phyloP scores from a whole-genome alignment of 108 stramenopile genomes.

The Chaetoceros muelleri region DNA sequence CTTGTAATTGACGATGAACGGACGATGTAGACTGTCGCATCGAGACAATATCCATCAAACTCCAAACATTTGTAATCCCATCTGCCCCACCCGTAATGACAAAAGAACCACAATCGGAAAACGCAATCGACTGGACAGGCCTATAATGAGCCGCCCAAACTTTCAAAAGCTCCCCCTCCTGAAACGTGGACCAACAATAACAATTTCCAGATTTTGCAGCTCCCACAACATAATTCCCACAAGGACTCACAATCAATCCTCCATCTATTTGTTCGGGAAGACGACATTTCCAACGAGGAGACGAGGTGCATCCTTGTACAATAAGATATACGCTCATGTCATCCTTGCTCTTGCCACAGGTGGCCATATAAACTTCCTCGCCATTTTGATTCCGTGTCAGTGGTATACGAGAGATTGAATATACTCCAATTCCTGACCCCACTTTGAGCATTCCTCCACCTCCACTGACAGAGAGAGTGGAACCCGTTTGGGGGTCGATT shows the following conservation, averaged over 20 bases:
- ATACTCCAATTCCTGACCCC: neutral
- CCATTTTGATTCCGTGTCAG: neutral
- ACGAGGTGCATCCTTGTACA: neutral
- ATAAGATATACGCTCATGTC: neutral
- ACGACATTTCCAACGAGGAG: conserved; percentile 52
- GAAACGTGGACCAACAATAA: conserved; percentile 43
- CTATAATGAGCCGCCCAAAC: conserved; percentile 72
- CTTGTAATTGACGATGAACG: neutral
- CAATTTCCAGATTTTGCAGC: conserved; percentile 47
- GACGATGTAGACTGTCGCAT: neutral
- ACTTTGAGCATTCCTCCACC: neutral
- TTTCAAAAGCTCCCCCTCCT: conserved; percentile 42
- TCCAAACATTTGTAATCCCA: conserved; percentile 70
- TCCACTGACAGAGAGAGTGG: neutral
- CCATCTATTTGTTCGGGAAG: conserved; percentile 51
- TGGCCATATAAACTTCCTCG: neutral
- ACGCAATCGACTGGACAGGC: conserved; percentile 36
- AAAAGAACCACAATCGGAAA: conserved; percentile 50
- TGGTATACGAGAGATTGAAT: neutral
- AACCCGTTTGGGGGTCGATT: neutral
- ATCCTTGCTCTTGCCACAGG: neutral
- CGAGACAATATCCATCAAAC: conserved; percentile 46
- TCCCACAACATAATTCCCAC: conserved; percentile 54
- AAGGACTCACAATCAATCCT: conserved; percentile 36
- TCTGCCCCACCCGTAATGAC: conserved; percentile 75